Evolutionary conservation across 805 yeast species (phyloP).

Genomic region (Candida corydali): DNA sequence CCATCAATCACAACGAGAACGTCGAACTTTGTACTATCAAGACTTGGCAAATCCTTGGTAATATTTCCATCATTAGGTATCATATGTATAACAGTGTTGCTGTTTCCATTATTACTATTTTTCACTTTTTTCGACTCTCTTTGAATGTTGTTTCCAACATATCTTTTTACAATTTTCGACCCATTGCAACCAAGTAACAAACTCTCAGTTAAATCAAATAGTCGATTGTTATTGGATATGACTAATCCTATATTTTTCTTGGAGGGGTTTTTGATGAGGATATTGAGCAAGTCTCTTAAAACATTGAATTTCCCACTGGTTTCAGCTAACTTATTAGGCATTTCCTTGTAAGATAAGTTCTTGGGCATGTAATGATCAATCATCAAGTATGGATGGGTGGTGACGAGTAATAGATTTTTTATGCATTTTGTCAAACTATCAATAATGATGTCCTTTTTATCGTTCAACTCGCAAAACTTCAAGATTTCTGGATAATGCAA

Average conservation of each 20-base stretch:
- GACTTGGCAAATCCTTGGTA: conserved; percentile 19
- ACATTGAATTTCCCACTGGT: conserved; percentile 83
- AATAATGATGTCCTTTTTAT: conserved; percentile 50
- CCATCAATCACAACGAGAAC: conserved; percentile 62
- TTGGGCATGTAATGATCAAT: conserved; percentile 86
- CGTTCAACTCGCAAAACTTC: conserved; percentile 70
- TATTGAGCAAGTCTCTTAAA: conserved; percentile 56
- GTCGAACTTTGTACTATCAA: conserved; percentile 42
- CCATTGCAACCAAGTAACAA: conserved; percentile 54
- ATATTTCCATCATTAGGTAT: conserved; percentile 35
- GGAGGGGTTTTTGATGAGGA: conserved; percentile 39
- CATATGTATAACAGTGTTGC: conserved; percentile 31
- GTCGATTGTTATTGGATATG: conserved; percentile 60
- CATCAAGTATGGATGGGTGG: conserved; percentile 84
- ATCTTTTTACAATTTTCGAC: conserved; percentile 48
- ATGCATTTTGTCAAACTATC: conserved; percentile 75
- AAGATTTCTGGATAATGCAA: conserved; percentile 88
- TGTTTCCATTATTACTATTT: conserved; percentile 6
- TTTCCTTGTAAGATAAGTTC: conserved; percentile 64
- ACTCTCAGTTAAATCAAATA: conserved; percentile 69
- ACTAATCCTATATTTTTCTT: conserved; percentile 62
- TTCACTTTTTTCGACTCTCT: conserved; percentile 30
- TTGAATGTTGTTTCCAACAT: conserved; percentile 58
- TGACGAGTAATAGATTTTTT: conserved; percentile 70
- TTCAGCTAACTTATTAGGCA: conserved; percentile 64